Percentiles rank a stretch among this genome's conserved stretches.
These are phyloP conservation scores for Favolaschia claudopus DNA, from an alignment of 768 basidiomycete species.

Conservation along the genomic window DNA sequence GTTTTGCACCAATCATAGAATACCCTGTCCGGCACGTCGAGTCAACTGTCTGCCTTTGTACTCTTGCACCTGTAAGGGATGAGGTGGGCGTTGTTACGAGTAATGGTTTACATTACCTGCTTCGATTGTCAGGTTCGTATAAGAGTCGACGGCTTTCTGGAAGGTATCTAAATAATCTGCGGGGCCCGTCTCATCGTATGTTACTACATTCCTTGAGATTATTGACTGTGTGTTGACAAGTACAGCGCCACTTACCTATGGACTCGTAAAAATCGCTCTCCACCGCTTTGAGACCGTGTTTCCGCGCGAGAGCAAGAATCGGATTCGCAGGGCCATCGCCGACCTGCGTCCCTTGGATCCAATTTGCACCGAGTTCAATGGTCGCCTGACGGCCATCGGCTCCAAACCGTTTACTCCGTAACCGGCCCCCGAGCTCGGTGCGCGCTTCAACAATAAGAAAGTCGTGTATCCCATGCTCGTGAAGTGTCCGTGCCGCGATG, in stretches of 20 bases:
- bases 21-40: slow-evolving; percentile 62
- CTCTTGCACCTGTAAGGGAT: slow-evolving; percentile 47
- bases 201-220: slow-evolving; percentile 26
- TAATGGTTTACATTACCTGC: slow-evolving; percentile 47
- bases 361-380: slow-evolving; percentile 68
- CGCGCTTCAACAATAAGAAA: slow-evolving; percentile 69
- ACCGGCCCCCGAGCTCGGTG: slow-evolving; percentile 66
- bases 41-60: slow-evolving; percentile 59
- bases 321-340: slow-evolving; percentile 64
- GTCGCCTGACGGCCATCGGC: slow-evolving; percentile 38
- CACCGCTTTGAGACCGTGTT: slow-evolving; percentile 57
- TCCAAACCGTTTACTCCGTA: slow-evolving; percentile 58
- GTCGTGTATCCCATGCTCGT: slow-evolving; percentile 59
- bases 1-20: slow-evolving; percentile 54
- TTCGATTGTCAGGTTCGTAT: slow-evolving; percentile 46
- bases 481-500: slow-evolving; percentile 67
- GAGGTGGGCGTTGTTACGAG: background rate
- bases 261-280: slow-evolving; percentile 53
- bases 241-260: slow-evolving; percentile 47
- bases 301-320: slow-evolving; percentile 62
- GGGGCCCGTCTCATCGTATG: slow-evolving; percentile 59
- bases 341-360: slow-evolving; percentile 61
- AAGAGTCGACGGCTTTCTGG: slow-evolving; percentile 47
- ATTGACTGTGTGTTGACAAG: slow-evolving; percentile 39
- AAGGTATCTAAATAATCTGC: slow-evolving; percentile 58